Conservation (phyloP, 441 rosid genomes). For the Geranium incanum region DNA sequence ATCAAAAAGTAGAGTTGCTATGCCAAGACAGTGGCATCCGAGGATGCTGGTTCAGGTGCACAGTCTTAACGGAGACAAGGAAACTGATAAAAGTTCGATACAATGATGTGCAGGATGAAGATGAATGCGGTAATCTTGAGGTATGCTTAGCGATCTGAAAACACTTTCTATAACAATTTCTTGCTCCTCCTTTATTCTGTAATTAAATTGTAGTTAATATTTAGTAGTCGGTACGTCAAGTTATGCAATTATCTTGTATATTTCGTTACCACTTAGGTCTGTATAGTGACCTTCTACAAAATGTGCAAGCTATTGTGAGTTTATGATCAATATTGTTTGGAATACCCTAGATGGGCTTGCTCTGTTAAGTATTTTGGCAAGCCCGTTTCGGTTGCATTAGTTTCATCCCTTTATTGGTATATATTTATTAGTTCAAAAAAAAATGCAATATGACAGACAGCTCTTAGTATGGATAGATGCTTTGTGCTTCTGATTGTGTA, state of each 20-base stretch:
- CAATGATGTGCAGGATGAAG: slow-evolving; percentile 78
- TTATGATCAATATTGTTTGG: background rate
- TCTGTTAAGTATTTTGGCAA: background rate
- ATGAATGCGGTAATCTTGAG: slow-evolving; percentile 79
- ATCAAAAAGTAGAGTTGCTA: slow-evolving; percentile 68
- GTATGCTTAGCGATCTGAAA: slow-evolving; percentile 30
- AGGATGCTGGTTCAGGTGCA: slow-evolving; percentile 98
- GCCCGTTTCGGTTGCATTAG: background rate
- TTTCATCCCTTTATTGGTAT: background rate
- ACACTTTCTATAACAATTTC: background rate
- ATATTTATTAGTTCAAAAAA: background rate
- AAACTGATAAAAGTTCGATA: slow-evolving; percentile 70
- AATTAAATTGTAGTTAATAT: background rate
- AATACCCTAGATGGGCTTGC: background rate
- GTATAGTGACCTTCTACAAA: background rate
- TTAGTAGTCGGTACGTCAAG: background rate
- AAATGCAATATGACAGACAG: background rate
- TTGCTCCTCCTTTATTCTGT: slow-evolving; percentile 3
- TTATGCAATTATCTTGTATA: background rate
- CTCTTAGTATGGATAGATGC: background rate
- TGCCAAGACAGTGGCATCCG: slow-evolving; percentile 97
- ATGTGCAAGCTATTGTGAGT: background rate
- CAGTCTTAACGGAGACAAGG: slow-evolving; percentile 51
- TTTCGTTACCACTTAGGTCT: too few species aligned
- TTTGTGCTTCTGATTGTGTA: background rate